Conservation (phyloP, 2,329 filamentous ascomycete species). For the Fonsecaea pugnacius region DNA sequence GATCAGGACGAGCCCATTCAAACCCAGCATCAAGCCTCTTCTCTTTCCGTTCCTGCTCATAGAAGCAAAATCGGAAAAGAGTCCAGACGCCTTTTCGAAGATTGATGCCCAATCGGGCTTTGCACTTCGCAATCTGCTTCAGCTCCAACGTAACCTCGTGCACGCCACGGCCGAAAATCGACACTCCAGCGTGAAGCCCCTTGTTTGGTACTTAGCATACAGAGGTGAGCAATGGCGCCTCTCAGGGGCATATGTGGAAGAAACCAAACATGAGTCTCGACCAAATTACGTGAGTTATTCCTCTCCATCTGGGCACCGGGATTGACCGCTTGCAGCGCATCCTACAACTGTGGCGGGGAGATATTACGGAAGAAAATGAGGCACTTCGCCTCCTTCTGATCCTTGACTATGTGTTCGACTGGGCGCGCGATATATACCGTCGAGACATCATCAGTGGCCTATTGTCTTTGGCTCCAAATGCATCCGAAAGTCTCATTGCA, state of each 20-base stretch:
- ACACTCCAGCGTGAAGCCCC: not conserved
- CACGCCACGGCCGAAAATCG: not conserved
- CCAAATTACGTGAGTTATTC: conserved; percentile 2
- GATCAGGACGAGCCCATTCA: not conserved
- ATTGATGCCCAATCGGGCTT: not conserved
- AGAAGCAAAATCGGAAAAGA: conserved; percentile 12
- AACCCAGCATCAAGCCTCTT: not conserved
- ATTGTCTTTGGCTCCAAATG: not conserved
- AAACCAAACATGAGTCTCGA: not conserved
- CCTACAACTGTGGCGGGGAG: not conserved
- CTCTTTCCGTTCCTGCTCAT: conserved; percentile 3
- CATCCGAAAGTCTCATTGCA: not conserved
- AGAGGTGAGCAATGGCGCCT: not conserved
- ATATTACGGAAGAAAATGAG: not conserved
- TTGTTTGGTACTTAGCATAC: conserved; percentile 9
- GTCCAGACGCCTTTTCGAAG: not conserved
- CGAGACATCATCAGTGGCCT: not conserved
- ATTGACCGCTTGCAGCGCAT: not conserved
- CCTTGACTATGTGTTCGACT: conserved; percentile 5
- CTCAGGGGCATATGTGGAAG: conserved; percentile 1
- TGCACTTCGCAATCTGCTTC: not conserved
- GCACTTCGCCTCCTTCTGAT: conserved; percentile 2
- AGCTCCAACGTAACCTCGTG: conserved; percentile 3
- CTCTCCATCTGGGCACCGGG: not conserved
- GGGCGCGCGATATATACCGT: conserved; percentile 10